Evolutionary conservation across 2,329 filamentous ascomycete species (phyloP).

Genomic region (Talaromyces sp.): DNA sequence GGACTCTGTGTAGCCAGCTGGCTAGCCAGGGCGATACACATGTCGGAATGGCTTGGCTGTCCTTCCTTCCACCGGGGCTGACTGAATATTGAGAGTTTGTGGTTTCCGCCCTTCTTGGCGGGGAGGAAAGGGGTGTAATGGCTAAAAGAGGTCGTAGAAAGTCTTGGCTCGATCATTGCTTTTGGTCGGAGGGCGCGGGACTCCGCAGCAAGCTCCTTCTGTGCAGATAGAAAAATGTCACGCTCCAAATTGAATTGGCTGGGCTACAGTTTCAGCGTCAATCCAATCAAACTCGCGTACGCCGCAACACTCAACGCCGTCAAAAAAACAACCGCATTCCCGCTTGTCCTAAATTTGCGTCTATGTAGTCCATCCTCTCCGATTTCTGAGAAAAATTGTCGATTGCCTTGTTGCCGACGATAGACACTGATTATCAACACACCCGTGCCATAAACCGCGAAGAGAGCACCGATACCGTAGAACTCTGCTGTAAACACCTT

Average conservation of each 20-base stretch:
- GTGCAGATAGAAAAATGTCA: neutral
- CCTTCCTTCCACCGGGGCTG: neutral
- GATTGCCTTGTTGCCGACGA: conserved; percentile 84
- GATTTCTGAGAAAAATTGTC: conserved; percentile 73
- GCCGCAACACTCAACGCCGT: conserved; percentile 61
- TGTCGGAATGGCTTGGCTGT: conserved; percentile 14
- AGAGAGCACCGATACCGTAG: conserved; percentile 93
- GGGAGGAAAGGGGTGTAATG: neutral
- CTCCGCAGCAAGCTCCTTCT: neutral
- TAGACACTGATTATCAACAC: conserved; percentile 80
- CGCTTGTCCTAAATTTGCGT: conserved; percentile 63
- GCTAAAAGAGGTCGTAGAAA: neutral
- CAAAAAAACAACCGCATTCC: conserved; percentile 62
- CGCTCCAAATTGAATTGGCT: neutral
- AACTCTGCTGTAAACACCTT: conserved; percentile 97
- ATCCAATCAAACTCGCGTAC: conserved; percentile 57
- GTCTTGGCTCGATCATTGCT: neutral
- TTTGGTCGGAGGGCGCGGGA: neutral
- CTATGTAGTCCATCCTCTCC: conserved; percentile 58
- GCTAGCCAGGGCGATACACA: conserved; percentile 1
- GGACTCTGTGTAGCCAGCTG: neutral
- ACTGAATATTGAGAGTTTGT: neutral
- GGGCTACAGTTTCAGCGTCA: conserved; percentile 52
- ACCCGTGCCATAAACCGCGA: conserved; percentile 84
- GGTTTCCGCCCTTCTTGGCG: conserved; percentile 9